Evolutionary conservation across 768 basidiomycete species (phyloP).

Genomic region (Tremella yokohamensis): DNA sequence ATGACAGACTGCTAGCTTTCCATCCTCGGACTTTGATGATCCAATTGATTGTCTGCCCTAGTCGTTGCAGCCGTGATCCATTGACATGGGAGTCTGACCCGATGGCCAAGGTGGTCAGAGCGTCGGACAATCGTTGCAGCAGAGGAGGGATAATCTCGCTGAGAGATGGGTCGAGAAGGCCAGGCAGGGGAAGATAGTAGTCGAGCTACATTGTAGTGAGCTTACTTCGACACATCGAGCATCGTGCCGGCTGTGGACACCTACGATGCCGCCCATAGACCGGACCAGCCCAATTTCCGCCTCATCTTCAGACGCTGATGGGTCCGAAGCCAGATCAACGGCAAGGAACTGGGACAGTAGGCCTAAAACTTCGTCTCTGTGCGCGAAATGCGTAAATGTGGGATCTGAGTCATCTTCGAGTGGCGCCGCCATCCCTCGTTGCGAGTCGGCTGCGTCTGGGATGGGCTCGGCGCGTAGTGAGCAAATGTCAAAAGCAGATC

Average conservation of each 20-base stretch:
- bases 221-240: not conserved
- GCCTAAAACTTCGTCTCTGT: slow-evolving; percentile 58
- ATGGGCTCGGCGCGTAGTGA: no score
- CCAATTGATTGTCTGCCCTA: slow-evolving; percentile 61
- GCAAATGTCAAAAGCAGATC: no score
- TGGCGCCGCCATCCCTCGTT: not conserved
- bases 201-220: slow-evolving; percentile 60
- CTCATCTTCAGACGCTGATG: slow-evolving; percentile 55
- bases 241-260: slow-evolving; percentile 13
- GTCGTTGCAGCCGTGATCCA: slow-evolving; percentile 52
- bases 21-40: slow-evolving; percentile 84
- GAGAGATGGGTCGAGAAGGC: slow-evolving; percentile 84
- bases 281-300: slow-evolving; percentile 40
- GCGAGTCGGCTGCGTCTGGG: not conserved
- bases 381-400: slow-evolving; percentile 48
- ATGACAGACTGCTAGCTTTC: slow-evolving; percentile 78
- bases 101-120: slow-evolving; percentile 51
- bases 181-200: slow-evolving; percentile 88
- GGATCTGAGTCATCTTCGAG: slow-evolving; percentile 44
- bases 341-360: slow-evolving; percentile 58
- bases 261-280: slow-evolving; percentile 45
- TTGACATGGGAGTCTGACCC: slow-evolving; percentile 28
- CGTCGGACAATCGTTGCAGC: slow-evolving; percentile 57
- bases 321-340: slow-evolving; percentile 56
- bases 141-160: slow-evolving; percentile 74